Evolutionary conservation across 2,329 filamentous ascomycete species (phyloP), one percentile per base, ranked within the genome.

Genomic region (Botrytis pseudocinerea): DNA sequence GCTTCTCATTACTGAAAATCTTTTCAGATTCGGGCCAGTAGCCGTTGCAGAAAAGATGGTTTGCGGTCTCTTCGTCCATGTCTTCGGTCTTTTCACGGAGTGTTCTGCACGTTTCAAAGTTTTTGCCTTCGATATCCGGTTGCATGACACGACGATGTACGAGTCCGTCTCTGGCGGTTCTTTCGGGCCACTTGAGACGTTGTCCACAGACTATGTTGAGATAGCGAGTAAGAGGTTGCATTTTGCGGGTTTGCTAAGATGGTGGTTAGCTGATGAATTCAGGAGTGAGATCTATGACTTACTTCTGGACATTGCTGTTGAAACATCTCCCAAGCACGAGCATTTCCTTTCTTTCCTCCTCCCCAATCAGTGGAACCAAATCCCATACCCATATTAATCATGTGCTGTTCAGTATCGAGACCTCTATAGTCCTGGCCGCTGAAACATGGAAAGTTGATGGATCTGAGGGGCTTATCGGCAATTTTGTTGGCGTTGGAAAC

Each of bases 191-290:
- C 7, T 16, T 4, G 28, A 72, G 70, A 0, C 25, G 35, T 22
- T 60, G 70, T n/a, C 70, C 70, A 2, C 70, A 72, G 6, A 68
- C 40, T 6, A 72, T 28, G 40, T 72, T 72, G 8, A 72, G 25
- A n/a, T 68, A 72, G 4, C 70, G 69, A 1, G 69, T 71, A 7
- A 71, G 38, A 1, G 69, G 69, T 25, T 14, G 8, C 59, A 71
- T 64, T 20, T 42, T 12, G 5, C 57, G 60, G 6, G 69, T 48
- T 64, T 70, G 35, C 69, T 70, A 12, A 0, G 8, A 18, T 5
- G 3, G 25, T 28, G 22, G 42, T 70, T 25, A 63, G 57, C 12
- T 9, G 9, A 60, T 12, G 20, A 10, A 12, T 3, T n/a, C 38
- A 12, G 20, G 32, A 20, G 18, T 44, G 14, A 12, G 4, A n/a